These are phyloP conservation scores for Lactuca saligna DNA, from an alignment of 129 eudicot species.

Conservation along the genomic window DNA sequence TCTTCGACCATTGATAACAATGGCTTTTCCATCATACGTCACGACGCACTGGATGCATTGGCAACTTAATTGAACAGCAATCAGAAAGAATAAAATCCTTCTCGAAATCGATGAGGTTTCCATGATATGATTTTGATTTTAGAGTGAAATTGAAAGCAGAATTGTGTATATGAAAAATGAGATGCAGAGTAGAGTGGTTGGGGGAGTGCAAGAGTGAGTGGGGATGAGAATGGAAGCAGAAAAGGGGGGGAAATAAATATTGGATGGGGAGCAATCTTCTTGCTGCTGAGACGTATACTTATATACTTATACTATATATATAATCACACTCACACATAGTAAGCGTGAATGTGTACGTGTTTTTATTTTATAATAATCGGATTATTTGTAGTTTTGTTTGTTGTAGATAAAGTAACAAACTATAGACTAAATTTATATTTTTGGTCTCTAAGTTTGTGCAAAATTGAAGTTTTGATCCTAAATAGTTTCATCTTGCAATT, in stretches of 20 bases:
- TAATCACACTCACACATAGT: constrained; percentile 34
- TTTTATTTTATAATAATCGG: not conserved
- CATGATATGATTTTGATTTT: constrained; percentile 25
- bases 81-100: constrained; percentile 35
- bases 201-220: constrained; percentile 35
- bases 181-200: constrained; percentile 33
- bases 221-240: constrained; percentile 15
- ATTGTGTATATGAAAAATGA: constrained; percentile 6
- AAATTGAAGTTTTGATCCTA: too few species aligned
- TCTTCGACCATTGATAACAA: constrained; percentile 81
- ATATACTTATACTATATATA: constrained; percentile 1
- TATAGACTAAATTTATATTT: too few species aligned
- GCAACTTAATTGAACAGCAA: constrained; percentile 33
- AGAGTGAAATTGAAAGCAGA: constrained; percentile 8
- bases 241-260: constrained; percentile 18
- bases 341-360: constrained; percentile 16
- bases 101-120: constrained; percentile 39
- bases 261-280: constrained; percentile 22
- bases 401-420: not conserved
- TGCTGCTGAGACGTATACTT: constrained; percentile 20
- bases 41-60: constrained; percentile 55
- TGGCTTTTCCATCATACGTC: constrained; percentile 75
- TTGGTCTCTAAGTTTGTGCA: too few species aligned
- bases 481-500: too few species aligned
- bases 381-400: not conserved